Percentiles rank a stretch among this genome's conserved stretches.
phyloP scores from a whole-genome alignment of 148 eudicot genomes.

The Cornus kousa region DNA sequence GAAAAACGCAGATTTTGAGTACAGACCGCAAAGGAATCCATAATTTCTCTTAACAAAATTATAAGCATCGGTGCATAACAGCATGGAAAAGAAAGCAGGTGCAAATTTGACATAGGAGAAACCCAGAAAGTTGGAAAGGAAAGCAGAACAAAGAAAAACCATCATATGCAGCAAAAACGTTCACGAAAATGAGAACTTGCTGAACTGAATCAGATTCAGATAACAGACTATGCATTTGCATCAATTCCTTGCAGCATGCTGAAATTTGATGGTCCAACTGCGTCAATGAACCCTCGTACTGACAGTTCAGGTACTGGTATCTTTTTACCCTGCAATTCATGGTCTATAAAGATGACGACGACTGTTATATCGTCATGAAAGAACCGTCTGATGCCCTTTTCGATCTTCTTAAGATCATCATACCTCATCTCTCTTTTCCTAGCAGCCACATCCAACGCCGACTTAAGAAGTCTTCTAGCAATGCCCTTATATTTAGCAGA shows the following conservation, averaged over 20 bases:
- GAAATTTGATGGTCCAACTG: constrained; percentile 38
- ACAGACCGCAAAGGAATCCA: background rate
- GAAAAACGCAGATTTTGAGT: background rate
- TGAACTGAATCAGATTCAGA: background rate
- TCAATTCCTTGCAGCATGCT: constrained; percentile 25
- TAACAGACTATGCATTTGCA: background rate
- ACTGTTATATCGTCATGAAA: constrained; percentile 38
- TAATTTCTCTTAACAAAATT: background rate
- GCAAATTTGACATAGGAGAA: background rate
- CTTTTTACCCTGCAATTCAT: constrained; percentile 7
- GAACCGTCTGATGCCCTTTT: constrained; percentile 28
- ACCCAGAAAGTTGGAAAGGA: background rate
- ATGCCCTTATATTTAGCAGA: constrained; percentile 24
- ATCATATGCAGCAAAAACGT: background rate
- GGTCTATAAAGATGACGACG: constrained; percentile 30
- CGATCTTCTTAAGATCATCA: constrained; percentile 21
- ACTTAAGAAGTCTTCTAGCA: constrained; percentile 27
- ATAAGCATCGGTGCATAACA: background rate
- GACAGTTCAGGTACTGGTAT: constrained; percentile 22
- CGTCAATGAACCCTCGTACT: constrained; percentile 32
- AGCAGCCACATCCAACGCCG: constrained; percentile 30
- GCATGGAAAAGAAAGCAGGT: background rate
- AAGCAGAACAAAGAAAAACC: background rate
- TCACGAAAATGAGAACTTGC: background rate
- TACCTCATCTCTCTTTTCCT: constrained; percentile 20